Base-by-base conservation (phyloP, 768 basidiomycete genomes). In the Stropharia rugosoannulata region DNA sequence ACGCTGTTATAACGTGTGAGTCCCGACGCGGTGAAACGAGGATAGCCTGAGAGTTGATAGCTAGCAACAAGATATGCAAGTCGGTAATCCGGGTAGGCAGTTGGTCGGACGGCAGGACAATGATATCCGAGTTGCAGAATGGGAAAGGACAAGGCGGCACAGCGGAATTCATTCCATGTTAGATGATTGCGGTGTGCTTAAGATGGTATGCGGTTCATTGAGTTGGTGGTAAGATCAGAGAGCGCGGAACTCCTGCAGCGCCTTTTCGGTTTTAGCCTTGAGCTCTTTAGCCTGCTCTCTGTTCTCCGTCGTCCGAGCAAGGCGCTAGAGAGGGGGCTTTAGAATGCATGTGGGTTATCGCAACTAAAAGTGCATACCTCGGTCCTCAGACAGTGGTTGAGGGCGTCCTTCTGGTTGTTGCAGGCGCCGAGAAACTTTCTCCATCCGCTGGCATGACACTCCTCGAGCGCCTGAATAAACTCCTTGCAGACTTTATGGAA, bases 391-490 rank as follows among this genome's bases (percentile, higher is more conserved):
- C 90, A 92, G 51, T 75, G 72, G 63, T 88, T 89, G 62, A 92
- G 73, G 43, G 82, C 79, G 53, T 82, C 74, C 71, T 92, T 92
- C 49, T 79, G 76, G 55, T 65, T 72, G 64, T 92, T 92, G 67
- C 90, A 92, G 15, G 77, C 80, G 18, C 89, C 90, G 1, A 84
- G 80, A 58, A 87, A 78, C 59, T 83, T 82, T 22, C 79, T 77
- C 86, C 86, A 89, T 18, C 68, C 75, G 63, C 74, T 80, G 16
- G 73, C 66, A 64, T 92, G 90, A 64, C 90, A 92, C 45, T 78
- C 72, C 48, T 90, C 81, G 22, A 92, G 82, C 2, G 90, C 90
- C 60, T 90, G 73, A 52, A 92, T 89, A 65, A 92, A 86, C 15
- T 90, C 88, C 64, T 76, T 81, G 75, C 90, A 92, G 37, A 76